Evolutionary conservation across 768 basidiomycete species (phyloP), one percentile per base, ranked within the genome.

Genomic region (Lactarius pseudohatsudake): DNA sequence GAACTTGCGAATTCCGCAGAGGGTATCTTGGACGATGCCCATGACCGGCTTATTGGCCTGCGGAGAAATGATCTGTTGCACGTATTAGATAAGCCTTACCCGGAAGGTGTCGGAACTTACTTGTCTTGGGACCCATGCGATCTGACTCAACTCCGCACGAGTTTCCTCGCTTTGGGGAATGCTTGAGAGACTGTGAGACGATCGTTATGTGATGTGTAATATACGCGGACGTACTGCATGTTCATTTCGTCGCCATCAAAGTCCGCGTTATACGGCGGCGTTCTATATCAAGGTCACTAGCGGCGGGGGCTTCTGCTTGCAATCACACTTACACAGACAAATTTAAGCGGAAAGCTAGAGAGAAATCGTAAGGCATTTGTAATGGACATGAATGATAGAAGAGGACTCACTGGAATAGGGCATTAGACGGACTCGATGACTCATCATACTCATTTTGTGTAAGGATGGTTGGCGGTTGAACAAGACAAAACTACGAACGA

Each of bases 391-490:
- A 41, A 9, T 64, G 28, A 36, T 56, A 30, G 34, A 45, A 36
- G 11, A 4, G 15, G 9, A 84, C 94, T 76, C 73, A 96, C 94
- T 98, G 26, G 96, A 98, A 78, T 98, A 98, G 15, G 93, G 92
- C 95, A 98, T 97, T 67, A 98, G 80, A 73, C 91, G 94, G 36
- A 98, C 92, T 41, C 96, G 88, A 80, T 98, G 97, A 77, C 92
- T 92, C 97, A 98, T 98, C 97, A 98, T 98, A 83, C 94, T 96
- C 97, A 98, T 98, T 78, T 99, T 99, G 78, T 99, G 97, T 77
- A 98, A 78, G 84, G 89, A 92, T 13, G 97, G 97, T 75, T 99
- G 97, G 61, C 97, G 96, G 77, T 99, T 98, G 81, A 99, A 98
- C 61, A 99, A 80, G 26, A 98, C 92, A 71, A 82, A 95, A 74